These are phyloP conservation scores for Casuarina glauca DNA, from an alignment of 306 rosid species.

Conservation along the genomic window DNA sequence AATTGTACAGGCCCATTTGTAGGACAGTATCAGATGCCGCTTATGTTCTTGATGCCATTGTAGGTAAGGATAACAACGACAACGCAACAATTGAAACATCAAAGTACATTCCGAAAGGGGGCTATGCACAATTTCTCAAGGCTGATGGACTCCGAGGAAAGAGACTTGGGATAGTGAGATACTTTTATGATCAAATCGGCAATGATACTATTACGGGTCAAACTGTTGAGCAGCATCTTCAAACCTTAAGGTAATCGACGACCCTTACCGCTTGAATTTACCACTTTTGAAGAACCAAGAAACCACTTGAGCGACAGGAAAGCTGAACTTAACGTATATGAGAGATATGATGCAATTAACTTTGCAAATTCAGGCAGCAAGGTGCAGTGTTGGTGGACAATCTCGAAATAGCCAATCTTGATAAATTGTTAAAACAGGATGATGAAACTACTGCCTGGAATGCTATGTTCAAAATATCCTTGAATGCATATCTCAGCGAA, in stretches of 20 bases:
- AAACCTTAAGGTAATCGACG: slow-evolving; percentile 31
- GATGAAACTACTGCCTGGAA: slow-evolving; percentile 1
- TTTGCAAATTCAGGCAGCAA: slow-evolving; percentile 20
- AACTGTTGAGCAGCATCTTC: slow-evolving; percentile 29
- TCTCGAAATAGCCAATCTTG: slow-evolving; percentile 29
- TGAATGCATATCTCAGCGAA: slow-evolving; percentile 33
- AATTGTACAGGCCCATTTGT: slow-evolving; percentile 51
- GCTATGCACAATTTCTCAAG: slow-evolving; percentile 55
- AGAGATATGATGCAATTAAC: background rate
- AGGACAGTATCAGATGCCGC: slow-evolving; percentile 72
- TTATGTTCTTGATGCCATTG: slow-evolving; percentile 59
- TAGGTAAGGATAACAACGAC: slow-evolving; percentile 44
- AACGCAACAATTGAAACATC: slow-evolving; percentile 45
- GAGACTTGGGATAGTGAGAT: slow-evolving; percentile 47
- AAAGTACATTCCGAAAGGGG: slow-evolving; percentile 50
- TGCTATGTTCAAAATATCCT: slow-evolving; percentile 38
- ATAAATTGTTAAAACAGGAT: background rate
- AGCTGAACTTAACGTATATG: background rate
- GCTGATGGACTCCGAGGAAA: slow-evolving; percentile 55
- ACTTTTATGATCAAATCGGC: slow-evolving; percentile 14
- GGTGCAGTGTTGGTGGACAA: slow-evolving; percentile 41
- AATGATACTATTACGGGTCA: slow-evolving; percentile 2
- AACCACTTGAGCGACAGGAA: too few species aligned
- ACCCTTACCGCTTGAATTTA: background rate
- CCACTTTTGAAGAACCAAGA: too few species aligned